Evolutionary conservation across 768 basidiomycete species (phyloP), one percentile per base, ranked within the genome.

Genomic region (Mycena olivaceomarginata): DNA sequence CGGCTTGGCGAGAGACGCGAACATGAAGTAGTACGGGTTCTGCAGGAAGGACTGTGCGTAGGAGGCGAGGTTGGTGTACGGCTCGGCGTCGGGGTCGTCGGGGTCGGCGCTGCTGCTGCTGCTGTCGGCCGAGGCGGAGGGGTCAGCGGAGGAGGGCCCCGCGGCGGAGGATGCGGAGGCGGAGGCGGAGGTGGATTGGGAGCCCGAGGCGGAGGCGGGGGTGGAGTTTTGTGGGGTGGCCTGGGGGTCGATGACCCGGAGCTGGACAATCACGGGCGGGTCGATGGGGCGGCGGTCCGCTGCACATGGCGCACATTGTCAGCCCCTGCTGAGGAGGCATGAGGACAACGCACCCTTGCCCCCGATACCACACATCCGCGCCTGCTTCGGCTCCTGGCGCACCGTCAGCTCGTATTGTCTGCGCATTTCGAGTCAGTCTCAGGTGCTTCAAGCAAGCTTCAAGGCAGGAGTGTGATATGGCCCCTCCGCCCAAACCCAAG

Each of bases 21-120:
- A 97, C 95, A 98, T 98, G 85, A 98, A 97, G 84, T 97, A 98
- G 84, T 98, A 98, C 0, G 97, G 97, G 80, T 98, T 96, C 83
- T 97, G 96, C 20, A 97, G 90, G 83, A 93, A 96, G 25, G 88
- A 91, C 71, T 92, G 89, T 0, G 90, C 87, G 82, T 93, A 90
- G 73, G 87, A 86, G 5, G 83, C 82, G 40, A 83, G 79, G 37
- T 86, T 85, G 8, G 84, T 85, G 20, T 85, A 81, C 39, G 84
- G 84, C 45, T 76, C 53, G 79, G 79, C 31, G 79, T 75, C 39
- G 81, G 80, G 22, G 46, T 10, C 53, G 82, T 80, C 13, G 79
- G 78, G 0, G 74, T 77, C 5, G 78, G 70, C 10, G 65, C 25
- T 41, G 81, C 79, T 10, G 81, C 77, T 2, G 74, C 78, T 5